Evolutionary conservation across 1,139 yeast genomes (phyloP), one percentile per base, ranked within the genome.

Genomic region (Pichia sp.): DNA sequence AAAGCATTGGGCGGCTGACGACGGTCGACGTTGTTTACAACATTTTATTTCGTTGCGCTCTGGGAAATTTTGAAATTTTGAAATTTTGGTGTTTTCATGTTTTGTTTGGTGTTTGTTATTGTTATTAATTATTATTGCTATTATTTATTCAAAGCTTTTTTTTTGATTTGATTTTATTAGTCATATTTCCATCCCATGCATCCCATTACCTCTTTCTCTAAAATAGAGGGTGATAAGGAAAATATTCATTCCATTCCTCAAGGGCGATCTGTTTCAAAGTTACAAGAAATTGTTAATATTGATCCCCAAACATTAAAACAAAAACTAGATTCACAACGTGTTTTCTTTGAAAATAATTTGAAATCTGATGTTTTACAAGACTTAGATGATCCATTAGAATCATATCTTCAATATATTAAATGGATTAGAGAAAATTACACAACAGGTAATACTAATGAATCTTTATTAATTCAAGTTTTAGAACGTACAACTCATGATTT

Each of bases 301-400:
- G 64, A 66, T 9, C 57, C 53, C 27, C 52, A 55, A 1, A 65
- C 65, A n/a, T 58, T 67, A 41, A 68, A 67, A 45, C 58, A 62
- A 10, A 58, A 58, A 27, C 65, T 70, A 40, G 55, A 56, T 27
- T 56, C 62, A 34, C 72, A 76, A 59, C 62, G 81, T 59, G 61
- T 67, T 45, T 51, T 46, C 29, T 55, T 59, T 46, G 66, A 63
- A 45, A 50, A 50, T 0, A 46, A 41, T 7, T 42, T 64, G 8
- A 34, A 45, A 5, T 70, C 74, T 0, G 57, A 77, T 2, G 82
- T 77, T 1, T 85, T 83, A 30, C 52, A 45, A 8, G 57, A 56
- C 2, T 64, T 79, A 39, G 96, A 89, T 65, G 97, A 90, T 60
- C 96, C 97, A 0, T 65, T 89, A 32, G 86, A 84, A 51, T 77